Percentiles rank a stretch among this genome's conserved stretches.
These are phyloP conservation scores for Harrya chromipes DNA, from an alignment of 768 basidiomycete species.

Conservation along the genomic window DNA sequence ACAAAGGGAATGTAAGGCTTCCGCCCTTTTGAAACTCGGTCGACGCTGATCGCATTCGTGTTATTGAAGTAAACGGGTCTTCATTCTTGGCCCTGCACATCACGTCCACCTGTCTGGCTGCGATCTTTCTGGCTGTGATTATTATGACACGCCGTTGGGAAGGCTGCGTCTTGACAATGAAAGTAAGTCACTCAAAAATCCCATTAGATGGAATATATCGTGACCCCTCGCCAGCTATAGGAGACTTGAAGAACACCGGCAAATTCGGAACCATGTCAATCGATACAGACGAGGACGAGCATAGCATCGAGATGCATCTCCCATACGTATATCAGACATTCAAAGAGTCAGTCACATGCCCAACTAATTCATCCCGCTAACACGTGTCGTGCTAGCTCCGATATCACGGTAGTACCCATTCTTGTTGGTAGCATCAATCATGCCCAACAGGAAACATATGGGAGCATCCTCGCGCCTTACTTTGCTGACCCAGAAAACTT, in stretches of 20 bases:
- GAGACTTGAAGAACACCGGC: conserved; percentile 10
- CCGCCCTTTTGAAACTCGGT: conserved; percentile 10
- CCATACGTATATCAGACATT: conserved; percentile 88
- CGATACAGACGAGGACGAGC: conserved; percentile 85
- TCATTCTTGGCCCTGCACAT: conserved; percentile 95
- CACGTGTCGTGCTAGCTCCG: conserved; percentile 40
- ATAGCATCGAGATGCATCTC: conserved; percentile 97
- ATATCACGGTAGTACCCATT: conserved; percentile 86
- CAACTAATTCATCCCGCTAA: conserved; percentile 3
- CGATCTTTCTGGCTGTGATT: conserved; percentile 73
- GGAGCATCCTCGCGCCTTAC: conserved; percentile 75
- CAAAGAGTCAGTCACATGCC: conserved; percentile 51
- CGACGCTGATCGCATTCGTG: conserved; percentile 5
- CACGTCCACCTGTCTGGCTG: conserved; percentile 86
- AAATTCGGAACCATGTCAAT: conserved; percentile 67
- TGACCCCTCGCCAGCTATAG: conserved; percentile 17
- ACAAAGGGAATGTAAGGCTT: conserved; percentile 67
- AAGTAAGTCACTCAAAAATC: conserved; percentile 47
- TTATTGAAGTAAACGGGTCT: conserved; percentile 73
- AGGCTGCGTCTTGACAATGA: conserved; percentile 72
- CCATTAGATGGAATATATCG: neutral
- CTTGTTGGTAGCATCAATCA: conserved; percentile 78
- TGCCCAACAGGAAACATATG: conserved; percentile 58
- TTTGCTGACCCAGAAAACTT: conserved; percentile 76
- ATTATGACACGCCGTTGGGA: conserved; percentile 86